Percentiles rank a stretch among this genome's conserved stretches.
These are phyloP conservation scores for Voacanga thouarsii DNA, from an alignment of 257 asterid species.

Conservation along the genomic window DNA sequence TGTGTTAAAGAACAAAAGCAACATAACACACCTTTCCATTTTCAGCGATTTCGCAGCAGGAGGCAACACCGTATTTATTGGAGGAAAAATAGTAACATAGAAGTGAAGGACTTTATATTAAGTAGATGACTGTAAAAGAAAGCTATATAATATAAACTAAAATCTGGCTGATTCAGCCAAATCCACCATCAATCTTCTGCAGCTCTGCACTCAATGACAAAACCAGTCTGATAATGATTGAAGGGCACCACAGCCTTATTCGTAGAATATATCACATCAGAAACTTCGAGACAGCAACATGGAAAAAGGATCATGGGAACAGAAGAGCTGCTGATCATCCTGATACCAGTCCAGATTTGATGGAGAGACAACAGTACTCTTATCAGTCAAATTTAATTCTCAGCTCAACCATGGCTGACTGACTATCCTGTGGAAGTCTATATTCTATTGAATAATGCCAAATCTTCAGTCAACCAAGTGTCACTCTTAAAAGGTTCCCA, in stretches of 20 bases:
- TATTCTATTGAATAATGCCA: slow-evolving; percentile 26
- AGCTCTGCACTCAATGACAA: slow-evolving; percentile 28
- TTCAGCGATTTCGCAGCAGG: slow-evolving; percentile 38
- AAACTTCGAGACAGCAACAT: slow-evolving; percentile 27
- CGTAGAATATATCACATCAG: slow-evolving; percentile 31
- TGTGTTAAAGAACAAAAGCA: slow-evolving; percentile 3
- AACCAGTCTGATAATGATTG: slow-evolving; percentile 21
- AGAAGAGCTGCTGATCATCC: slow-evolving; percentile 43
- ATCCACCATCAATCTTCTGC: slow-evolving; percentile 52
- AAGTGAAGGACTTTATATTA: slow-evolving; percentile 25
- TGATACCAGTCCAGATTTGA: slow-evolving; percentile 27
- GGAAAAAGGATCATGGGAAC: slow-evolving; percentile 16
- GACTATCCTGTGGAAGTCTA: slow-evolving; percentile 29
- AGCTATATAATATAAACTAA: slow-evolving; percentile 29
- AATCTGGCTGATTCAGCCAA: slow-evolving; percentile 52
- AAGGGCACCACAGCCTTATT: slow-evolving; percentile 53
- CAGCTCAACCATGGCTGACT: slow-evolving; percentile 28
- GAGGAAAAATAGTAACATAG: slow-evolving; percentile 16
- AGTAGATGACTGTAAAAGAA: slow-evolving; percentile 31
- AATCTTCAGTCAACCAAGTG: slow-evolving; percentile 36
- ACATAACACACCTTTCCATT: slow-evolving; percentile 73
- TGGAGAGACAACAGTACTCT: slow-evolving; percentile 18
- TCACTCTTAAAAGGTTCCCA: slow-evolving; percentile 22
- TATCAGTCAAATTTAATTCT: slow-evolving; percentile 21
- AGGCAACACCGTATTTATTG: slow-evolving; percentile 33